Evolutionary conservation across 257 asterid species (phyloP), one percentile per base, ranked within the genome.

Genomic region (Thymus mandschuricus): DNA sequence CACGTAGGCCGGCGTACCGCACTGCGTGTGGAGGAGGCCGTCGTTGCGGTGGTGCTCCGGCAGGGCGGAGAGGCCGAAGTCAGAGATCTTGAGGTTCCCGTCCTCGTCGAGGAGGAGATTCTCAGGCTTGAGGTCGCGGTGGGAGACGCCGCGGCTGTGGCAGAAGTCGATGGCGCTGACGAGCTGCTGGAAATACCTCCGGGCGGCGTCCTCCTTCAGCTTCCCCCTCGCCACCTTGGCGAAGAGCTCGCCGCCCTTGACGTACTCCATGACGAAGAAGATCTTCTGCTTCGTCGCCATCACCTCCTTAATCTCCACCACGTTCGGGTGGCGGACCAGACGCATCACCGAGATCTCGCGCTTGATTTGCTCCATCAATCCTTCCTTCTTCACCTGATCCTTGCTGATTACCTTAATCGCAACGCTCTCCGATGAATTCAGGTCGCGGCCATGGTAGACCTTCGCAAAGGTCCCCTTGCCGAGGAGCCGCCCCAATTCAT

Each of bases 401-500:
- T 89, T 91, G 86, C 82, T 79, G 65, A 91, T 86, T 38, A 89
- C 91, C 69, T 91, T 91, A 12, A 91, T 81, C 48, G 97, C 97
- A 3, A 89, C 96, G 73, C 86, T 83, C 13, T 91, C 96, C 40
- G 87, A 79, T 4, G 87, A 82, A 6, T 11, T 21, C 11, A 91
- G 82, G 81, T 91, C 76, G 35, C 80, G 56, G 55, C 86, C 91
- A 13, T 86, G 81, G 76, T 89, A 86, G 10, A 91, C 97, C 77
- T 91, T 91, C 0, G 96, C 96, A 64, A 91, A 91, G 9, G 97
- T 87, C 8, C 97, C 97, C 59, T 87, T 84, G 2, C 97, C 97
- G 31, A 91, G 79, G 6, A 89, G 70, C 45, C 84, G 78, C 3
- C 97, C 96, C 87, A 89, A 87, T 73, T 91, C 97, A 83, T 91